phyloP scores from a whole-genome alignment of 176 grass and related monocot genomes.

The Cocos nucifera region DNA sequence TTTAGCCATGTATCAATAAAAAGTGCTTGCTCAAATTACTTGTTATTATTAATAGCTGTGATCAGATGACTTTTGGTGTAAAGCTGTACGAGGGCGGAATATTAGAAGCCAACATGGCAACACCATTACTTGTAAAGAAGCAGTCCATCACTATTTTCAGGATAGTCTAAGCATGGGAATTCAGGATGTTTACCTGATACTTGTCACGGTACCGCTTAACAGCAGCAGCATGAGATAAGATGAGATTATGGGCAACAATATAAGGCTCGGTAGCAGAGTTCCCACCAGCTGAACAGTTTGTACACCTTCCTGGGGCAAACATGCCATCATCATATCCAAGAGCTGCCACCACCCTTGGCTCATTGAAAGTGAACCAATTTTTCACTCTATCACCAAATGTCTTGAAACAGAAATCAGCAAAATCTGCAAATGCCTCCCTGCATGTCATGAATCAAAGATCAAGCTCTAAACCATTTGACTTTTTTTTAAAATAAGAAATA shows the following conservation, averaged over 20 bases:
- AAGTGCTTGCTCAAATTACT: too few relatives aligned
- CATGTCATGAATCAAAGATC: not conserved
- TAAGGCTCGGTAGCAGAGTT: conserved; percentile 83
- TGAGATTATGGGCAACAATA: conserved; percentile 57
- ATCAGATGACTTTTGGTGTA: too few relatives aligned
- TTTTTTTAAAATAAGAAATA: not conserved
- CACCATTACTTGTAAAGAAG: too few relatives aligned
- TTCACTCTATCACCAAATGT: conserved; percentile 72
- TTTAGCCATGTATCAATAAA: too few relatives aligned
- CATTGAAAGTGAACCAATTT: conserved; percentile 93
- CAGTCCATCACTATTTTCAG: too few relatives aligned
- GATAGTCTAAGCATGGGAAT: not conserved
- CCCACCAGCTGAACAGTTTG: conserved; percentile 40
- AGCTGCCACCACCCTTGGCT: conserved; percentile 66
- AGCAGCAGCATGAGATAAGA: conserved; percentile 77
- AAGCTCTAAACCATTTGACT: not conserved
- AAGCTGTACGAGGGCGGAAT: too few relatives aligned
- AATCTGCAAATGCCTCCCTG: conserved; percentile 63
- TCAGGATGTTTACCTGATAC: conserved; percentile 44
- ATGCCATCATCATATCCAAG: conserved; percentile 73
- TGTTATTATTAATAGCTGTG: too few relatives aligned
- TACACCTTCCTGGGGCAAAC: conserved; percentile 73
- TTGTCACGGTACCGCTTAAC: conserved; percentile 61
- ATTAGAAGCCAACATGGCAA: too few relatives aligned
- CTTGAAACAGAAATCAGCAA: conserved; percentile 79